Base-by-base conservation (phyloP, 2,329 filamentous ascomycete genomes). In the Alternaria incomplexa region DNA sequence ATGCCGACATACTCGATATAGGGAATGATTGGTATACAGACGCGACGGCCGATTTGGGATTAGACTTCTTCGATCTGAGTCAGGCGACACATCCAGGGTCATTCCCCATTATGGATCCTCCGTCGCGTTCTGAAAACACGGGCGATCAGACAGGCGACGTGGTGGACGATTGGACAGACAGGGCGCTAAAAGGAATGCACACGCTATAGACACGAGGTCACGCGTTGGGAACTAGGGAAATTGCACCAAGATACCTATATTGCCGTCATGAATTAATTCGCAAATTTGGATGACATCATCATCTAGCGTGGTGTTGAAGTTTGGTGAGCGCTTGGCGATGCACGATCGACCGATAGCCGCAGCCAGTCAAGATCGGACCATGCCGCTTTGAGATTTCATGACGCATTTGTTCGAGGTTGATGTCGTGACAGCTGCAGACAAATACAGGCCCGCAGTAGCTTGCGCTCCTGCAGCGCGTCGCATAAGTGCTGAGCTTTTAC, bases 361-460 rank as follows among this genome's bases (percentile, higher is more conserved):
- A 43, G 50, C 26, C 28, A 46, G 40, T 54, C 60, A 22, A 64
- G 61, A 59, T 62, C 62, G 53, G 61, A 44, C 63, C 63, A 73
- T 74, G 66, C 73, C 67, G 48, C 64, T 60, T 75, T 71, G 54
- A 68, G 67, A 54, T 56, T 64, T 74, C 70, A 77, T 77, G 74
- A 77, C 75, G 75, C 74, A 76, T 66, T 70, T 63, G 43, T 70
- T 72, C 56, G 52, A 50, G 43, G 63, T 56, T 61, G 47, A 55
- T 48, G 54, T 61, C 64, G 58, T 66, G 61, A 55, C 45, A 58
- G 59, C 55, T 58, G 47, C 47, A 61, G 63, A 65, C 58, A 73
- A 68, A 70, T 66, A 62, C 48, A 64, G 47, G 26, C 12, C 47
- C 13, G 47, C 53, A 30, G 25, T 47, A 26, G 45, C 50, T 47